These are phyloP conservation scores for Gossypium herbaceum DNA, from an alignment of 345 rosid species.

Conservation along the genomic window DNA sequence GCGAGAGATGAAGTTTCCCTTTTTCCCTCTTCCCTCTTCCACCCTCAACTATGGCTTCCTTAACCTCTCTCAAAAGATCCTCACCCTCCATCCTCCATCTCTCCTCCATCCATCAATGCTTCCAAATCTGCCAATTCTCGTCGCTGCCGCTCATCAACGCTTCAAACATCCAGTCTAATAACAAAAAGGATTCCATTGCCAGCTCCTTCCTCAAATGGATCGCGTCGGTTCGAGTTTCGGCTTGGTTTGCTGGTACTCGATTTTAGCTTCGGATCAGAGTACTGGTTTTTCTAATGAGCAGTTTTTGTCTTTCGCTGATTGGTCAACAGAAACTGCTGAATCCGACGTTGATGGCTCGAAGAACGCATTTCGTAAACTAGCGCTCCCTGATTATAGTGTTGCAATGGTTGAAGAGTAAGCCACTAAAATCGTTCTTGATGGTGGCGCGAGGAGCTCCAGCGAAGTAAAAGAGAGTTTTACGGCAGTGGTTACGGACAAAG, in stretches of 20 bases:
- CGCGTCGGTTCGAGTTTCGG: slow-evolving; percentile 58
- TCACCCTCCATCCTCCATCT: slow-evolving; percentile 34
- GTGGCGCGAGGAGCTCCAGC: too few relatives aligned
- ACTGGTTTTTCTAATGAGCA: slow-evolving; percentile 28
- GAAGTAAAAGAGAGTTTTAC: too few relatives aligned
- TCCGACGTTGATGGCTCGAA: slow-evolving; percentile 25
- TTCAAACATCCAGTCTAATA: slow-evolving; percentile 16
- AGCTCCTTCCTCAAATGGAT: slow-evolving; percentile 42
- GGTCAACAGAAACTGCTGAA: slow-evolving; percentile 31
- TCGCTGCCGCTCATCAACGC: slow-evolving; percentile 24
- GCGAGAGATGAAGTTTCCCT: slow-evolving; percentile 39
- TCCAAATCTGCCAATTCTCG: slow-evolving; percentile 40
- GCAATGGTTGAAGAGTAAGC: too few relatives aligned
- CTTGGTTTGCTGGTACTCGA: slow-evolving; percentile 42
- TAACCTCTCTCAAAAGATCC: slow-evolving; percentile 34
- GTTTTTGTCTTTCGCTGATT: slow-evolving; percentile 46
- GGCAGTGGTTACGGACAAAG: too few relatives aligned
- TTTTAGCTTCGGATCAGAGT: slow-evolving; percentile 21
- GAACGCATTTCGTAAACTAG: slow-evolving; percentile 42
- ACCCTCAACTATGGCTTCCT: slow-evolving; percentile 29
- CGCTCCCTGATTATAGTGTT: slow-evolving; percentile 48
- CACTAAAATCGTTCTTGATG: too few relatives aligned
- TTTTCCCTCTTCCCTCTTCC: slow-evolving; percentile 31
- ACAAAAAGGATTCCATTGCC: not conserved
- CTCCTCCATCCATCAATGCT: slow-evolving; percentile 35